Percentiles rank a stretch among this genome's conserved stretches.
Evolutionary conservation across 768 basidiomycete species (phyloP).

Genomic region (Dictyophora rubrovolvata): DNA sequence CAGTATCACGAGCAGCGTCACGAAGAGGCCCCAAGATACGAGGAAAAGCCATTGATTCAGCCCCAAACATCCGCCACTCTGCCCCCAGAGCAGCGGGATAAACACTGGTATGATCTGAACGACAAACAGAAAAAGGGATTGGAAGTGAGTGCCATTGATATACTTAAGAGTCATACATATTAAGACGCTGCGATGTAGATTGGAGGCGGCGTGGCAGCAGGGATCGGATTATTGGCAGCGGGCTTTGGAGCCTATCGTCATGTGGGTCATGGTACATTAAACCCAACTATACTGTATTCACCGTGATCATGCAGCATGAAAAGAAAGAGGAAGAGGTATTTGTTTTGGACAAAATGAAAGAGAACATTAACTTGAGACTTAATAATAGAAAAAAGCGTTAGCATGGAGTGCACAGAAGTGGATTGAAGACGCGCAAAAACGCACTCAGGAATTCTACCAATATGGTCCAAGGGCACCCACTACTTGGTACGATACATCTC

Average conservation of each 20-base stretch:
- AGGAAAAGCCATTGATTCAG: constrained; percentile 14
- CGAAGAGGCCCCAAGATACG: constrained; percentile 7
- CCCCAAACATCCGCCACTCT: constrained; percentile 19
- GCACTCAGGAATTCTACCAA: constrained; percentile 37
- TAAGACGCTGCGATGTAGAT: constrained; percentile 28
- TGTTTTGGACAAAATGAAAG: neutral
- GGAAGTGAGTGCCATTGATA: constrained; percentile 28
- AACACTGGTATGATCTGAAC: constrained; percentile 46
- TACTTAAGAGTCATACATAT: constrained; percentile 2
- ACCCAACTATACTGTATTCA: neutral
- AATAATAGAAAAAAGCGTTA: constrained; percentile 36
- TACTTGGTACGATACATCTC: constrained; percentile 34
- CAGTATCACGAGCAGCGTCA: constrained; percentile 21
- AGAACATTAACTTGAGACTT: neutral
- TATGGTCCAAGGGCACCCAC: constrained; percentile 36
- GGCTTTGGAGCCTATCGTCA: constrained; percentile 44
- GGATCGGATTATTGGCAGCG: constrained; percentile 39
- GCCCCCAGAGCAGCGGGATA: constrained; percentile 37
- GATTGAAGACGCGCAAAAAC: constrained; percentile 45
- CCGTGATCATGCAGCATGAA: constrained; percentile 25
- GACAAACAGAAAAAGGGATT: constrained; percentile 46
- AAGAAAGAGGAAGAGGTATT: constrained; percentile 47
- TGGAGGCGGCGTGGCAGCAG: constrained; percentile 53
- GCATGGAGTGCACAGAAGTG: constrained; percentile 44
- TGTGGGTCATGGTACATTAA: neutral